A percentile compares a stretch with the other conserved stretches of the same genome.
phyloP scores from a whole-genome alignment of 2,329 filamentous ascomycete genomes.

The Erysiphe pulchra region DNA sequence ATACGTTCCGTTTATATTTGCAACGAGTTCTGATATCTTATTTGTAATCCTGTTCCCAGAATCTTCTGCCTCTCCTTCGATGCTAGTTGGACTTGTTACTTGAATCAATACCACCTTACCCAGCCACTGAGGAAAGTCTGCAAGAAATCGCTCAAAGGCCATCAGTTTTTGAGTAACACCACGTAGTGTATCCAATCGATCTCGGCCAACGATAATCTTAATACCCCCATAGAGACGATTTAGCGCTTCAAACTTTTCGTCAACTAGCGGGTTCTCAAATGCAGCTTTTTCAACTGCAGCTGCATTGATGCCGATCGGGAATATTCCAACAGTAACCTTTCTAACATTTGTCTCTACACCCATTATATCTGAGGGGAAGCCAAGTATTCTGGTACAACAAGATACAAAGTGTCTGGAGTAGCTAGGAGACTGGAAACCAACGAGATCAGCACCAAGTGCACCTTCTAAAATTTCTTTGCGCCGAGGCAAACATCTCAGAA shows the following conservation, averaged over 20 bases:
- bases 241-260: conserved; percentile 46
- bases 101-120: conserved; percentile 85
- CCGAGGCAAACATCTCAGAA: conserved; percentile 65
- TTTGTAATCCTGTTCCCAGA: conserved; percentile 59
- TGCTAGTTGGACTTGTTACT: conserved; percentile 67
- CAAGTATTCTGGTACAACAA: conserved; percentile 73
- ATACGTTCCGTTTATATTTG: conserved; percentile 74
- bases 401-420: conserved; percentile 88
- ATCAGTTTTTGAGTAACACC: conserved; percentile 91
- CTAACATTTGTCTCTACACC: conserved; percentile 76
- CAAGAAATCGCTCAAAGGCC: conserved; percentile 79
- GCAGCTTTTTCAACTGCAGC: conserved; percentile 49
- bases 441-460: conserved; percentile 70
- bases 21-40: conserved; percentile 73
- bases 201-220: conserved; percentile 84
- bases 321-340: conserved; percentile 75
- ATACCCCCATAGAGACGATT: conserved; percentile 62
- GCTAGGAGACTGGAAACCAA: conserved; percentile 87
- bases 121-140: conserved; percentile 74
- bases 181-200: conserved; percentile 76
- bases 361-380: conserved; percentile 65
- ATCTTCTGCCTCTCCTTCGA: conserved; percentile 55
- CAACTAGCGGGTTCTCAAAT: conserved; percentile 42
- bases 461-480: conserved; percentile 81
- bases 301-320: conserved; percentile 88